Percentiles rank a stretch among this genome's conserved stretches.
Conservation (phyloP, 1,284 basidiomycete species). For the Garcileccinum viscosum region DNA sequence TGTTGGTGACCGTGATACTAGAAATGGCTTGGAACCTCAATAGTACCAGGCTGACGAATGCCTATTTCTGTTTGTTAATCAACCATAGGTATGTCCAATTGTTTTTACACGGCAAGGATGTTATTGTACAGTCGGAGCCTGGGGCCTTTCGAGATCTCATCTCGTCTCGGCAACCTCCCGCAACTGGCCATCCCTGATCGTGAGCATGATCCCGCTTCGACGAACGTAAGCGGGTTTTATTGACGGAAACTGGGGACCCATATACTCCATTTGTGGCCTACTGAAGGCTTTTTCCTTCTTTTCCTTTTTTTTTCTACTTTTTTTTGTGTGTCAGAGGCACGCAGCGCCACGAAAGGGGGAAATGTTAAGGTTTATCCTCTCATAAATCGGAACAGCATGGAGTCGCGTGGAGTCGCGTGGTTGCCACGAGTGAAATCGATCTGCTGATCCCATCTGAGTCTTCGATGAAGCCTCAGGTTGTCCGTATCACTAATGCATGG, state of each 20-base stretch:
- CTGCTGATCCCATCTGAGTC: background rate
- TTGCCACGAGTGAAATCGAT: constrained; percentile 20
- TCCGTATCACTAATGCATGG: constrained; percentile 8
- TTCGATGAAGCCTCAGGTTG: background rate
- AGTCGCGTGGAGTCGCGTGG: constrained; percentile 30
- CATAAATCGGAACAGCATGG: constrained; percentile 27
- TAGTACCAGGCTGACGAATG: background rate
- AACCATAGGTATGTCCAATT: constrained; percentile 1
- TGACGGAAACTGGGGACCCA: background rate
- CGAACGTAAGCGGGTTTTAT: constrained; percentile 2
- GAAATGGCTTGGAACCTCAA: background rate
- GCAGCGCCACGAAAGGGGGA: constrained; percentile 6
- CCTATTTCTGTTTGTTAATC: background rate
- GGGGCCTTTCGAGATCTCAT: background rate
- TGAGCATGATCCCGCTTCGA: background rate
- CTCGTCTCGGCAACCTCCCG: constrained; percentile 10
- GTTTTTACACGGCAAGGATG: background rate
- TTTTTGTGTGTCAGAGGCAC: constrained; percentile 4
- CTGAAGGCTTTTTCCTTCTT: background rate
- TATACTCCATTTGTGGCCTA: background rate
- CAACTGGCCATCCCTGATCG: constrained; percentile 17
- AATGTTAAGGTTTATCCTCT: constrained; percentile 6
- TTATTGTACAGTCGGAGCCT: background rate
- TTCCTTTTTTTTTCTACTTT: background rate
- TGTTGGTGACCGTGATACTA: background rate